These are phyloP conservation scores for Apiotrichum mycotoxinovorans DNA, from an alignment of 1,284 basidiomycete genomes.

Conservation along the genomic window DNA sequence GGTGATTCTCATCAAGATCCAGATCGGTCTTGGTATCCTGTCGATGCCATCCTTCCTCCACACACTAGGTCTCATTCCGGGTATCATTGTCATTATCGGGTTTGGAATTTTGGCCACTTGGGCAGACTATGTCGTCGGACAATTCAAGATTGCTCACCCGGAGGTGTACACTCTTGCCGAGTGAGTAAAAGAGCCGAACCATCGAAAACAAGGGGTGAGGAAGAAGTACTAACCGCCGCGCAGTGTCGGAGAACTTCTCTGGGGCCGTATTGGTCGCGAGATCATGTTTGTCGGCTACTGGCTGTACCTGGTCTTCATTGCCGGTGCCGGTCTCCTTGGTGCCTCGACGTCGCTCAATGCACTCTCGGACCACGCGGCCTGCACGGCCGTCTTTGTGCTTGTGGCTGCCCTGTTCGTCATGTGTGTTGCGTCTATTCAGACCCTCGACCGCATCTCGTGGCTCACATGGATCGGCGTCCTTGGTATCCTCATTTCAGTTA, in stretches of 20 bases:
- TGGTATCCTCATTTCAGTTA: conserved; percentile 25
- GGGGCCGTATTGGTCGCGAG: conserved; percentile 26
- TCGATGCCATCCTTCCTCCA: conserved; percentile 33
- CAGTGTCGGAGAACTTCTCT: conserved; percentile 21
- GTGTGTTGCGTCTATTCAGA: conserved; percentile 33
- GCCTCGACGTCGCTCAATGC: conserved; percentile 36
- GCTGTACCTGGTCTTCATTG: conserved; percentile 19
- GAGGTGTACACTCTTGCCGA: conserved; percentile 25
- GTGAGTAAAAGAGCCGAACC: not conserved
- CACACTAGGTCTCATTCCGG: conserved; percentile 32
- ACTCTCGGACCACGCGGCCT: conserved; percentile 30
- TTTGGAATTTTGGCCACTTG: conserved; percentile 34
- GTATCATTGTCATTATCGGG: conserved; percentile 29
- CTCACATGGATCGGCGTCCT: conserved; percentile 41
- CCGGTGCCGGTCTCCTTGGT: conserved; percentile 27
- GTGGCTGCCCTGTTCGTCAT: conserved; percentile 29
- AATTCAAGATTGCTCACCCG: conserved; percentile 25
- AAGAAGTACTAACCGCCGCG: not conserved
- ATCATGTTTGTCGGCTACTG: conserved; percentile 28
- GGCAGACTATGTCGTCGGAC: conserved; percentile 16
- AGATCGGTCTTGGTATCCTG: conserved; percentile 44
- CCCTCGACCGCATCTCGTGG: conserved; percentile 34
- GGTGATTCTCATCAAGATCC: conserved; percentile 38
- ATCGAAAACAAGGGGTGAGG: not conserved
- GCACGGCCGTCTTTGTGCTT: conserved; percentile 37